phyloP scores from a whole-genome alignment of 2,329 filamentous ascomycete genomes.

The Allantophomopsis lycopodina region DNA sequence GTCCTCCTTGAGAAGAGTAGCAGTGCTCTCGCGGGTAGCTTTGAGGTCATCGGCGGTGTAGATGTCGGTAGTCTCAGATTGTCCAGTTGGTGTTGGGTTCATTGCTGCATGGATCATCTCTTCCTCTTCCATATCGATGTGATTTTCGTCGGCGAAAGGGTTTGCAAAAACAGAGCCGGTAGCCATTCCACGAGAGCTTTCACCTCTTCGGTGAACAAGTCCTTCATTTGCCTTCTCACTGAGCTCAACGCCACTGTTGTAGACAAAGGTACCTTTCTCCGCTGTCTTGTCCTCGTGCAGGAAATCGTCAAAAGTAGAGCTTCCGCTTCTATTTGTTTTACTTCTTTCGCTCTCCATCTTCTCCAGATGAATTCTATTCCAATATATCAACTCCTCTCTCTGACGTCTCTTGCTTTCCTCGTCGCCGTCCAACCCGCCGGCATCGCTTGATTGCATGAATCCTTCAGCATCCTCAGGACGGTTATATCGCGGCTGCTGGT shows the following conservation, averaged over 20 bases:
- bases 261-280: slow-evolving; percentile 41
- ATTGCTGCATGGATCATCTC: slow-evolving; percentile 27
- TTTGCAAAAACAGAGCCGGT: slow-evolving; percentile 34
- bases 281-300: slow-evolving; percentile 33
- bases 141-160: slow-evolving; percentile 33
- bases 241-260: slow-evolving; percentile 38
- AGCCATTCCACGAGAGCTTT: slow-evolving; percentile 30
- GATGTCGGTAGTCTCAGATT: slow-evolving; percentile 31
- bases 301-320: slow-evolving; percentile 11
- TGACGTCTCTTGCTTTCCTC: slow-evolving; percentile 46
- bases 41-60: slow-evolving; percentile 41
- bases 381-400: slow-evolving; percentile 51
- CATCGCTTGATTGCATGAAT: slow-evolving; percentile 37
- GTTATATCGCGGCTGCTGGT: slow-evolving; percentile 41
- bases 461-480: slow-evolving; percentile 53
- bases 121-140: slow-evolving; percentile 25
- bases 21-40: slow-evolving; percentile 7
- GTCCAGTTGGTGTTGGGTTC: slow-evolving; percentile 27
- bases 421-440: slow-evolving; percentile 43
- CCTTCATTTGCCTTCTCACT: slow-evolving; percentile 24
- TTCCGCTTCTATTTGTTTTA: slow-evolving; percentile 9
- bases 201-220: slow-evolving; percentile 31
- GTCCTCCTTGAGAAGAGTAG: slow-evolving; percentile 1
- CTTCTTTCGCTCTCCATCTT: slow-evolving; percentile 25
- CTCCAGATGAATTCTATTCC: slow-evolving; percentile 42